Evolutionary conservation across 768 basidiomycete genomes (phyloP), one percentile per base, ranked within the genome.

Genomic region (Tephrocybe sp.): DNA sequence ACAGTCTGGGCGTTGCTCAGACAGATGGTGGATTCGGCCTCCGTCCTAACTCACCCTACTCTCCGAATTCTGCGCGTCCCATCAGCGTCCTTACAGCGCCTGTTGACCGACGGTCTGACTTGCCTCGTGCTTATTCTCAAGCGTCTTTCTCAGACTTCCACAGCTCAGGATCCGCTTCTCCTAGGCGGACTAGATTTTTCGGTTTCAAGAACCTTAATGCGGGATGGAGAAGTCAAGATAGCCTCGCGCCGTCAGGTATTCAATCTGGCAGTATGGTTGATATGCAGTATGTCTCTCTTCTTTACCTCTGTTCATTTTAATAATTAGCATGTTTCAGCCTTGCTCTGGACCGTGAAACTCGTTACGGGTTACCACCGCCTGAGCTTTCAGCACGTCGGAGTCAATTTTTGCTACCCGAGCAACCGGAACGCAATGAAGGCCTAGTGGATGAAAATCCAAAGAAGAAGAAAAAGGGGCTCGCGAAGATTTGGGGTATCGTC

Each of bases 241-340:
- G 89, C 64, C 69, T 93, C 31, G 86, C 89, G 1, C 77, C 80
- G n/a, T 89, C 89, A 24, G 88, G 86, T 7, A 77, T 87, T 12
- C 55, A 56, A 63, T 86, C 87, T 3, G 91, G 91, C 45, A 93
- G 91, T 60, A 91, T 93, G 89, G 70, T 92, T 56, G 88, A 92
- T 64, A 92, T 93, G 91, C 91, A 93, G 90, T 92, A 70, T 55
- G 89, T 84, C 1, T 30, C 42, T 40, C 21, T 46, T 44, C 43
- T 54, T 15, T 36, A 43, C 47, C 12, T 44, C 31, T 38, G 21
- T 25, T 36, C 19, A 12, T 16, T 41, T 9, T 18, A 15, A 13
- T 15, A 44, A 36, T 21, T 22, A 32, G 43, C 43, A 44, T 19
- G 26, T 53, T 53, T 40, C 56, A 92, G 90, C 60, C 76, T 92